Percentiles rank a stretch among this genome's conserved stretches.
These are phyloP conservation scores for Rhexocercosporidium sp. DNA, from an alignment of 2,329 filamentous ascomycete species.

Conservation along the genomic window DNA sequence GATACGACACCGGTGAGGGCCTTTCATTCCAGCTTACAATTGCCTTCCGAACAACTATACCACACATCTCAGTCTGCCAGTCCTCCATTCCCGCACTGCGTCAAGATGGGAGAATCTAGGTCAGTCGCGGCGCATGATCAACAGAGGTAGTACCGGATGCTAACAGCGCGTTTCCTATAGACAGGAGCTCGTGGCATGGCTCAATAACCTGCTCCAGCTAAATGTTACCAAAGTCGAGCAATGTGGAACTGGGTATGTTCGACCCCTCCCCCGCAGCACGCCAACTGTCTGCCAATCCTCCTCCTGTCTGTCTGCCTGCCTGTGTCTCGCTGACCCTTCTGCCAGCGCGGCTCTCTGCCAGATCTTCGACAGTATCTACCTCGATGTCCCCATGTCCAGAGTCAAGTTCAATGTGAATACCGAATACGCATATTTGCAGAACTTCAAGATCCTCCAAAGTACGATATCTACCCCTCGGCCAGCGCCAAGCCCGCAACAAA, in stretches of 20 bases:
- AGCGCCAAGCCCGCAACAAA: conserved; percentile 10
- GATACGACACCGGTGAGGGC: not conserved
- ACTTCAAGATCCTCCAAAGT: conserved; percentile 98
- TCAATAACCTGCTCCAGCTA: conserved; percentile 96
- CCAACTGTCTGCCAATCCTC: conserved; percentile 30
- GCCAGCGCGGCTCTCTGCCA: conserved; percentile 91
- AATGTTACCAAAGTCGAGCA: conserved; percentile 99
- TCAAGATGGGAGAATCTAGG: conserved; percentile 44
- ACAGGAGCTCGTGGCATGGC: conserved; percentile 95
- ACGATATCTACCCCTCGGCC: conserved; percentile 33
- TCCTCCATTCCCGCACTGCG: not conserved
- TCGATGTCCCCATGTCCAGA: conserved; percentile 90
- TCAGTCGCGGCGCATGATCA: conserved; percentile 32
- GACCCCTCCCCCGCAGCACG: conserved; percentile 43
- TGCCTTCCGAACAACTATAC: not conserved
- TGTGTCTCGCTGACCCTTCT: conserved; percentile 18
- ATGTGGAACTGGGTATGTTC: conserved; percentile 90
- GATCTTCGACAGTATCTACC: conserved; percentile 97
- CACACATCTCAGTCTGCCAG: not conserved
- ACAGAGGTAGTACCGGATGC: conserved; percentile 15
- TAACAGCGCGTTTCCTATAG: conserved; percentile 52
- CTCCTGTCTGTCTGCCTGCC: conserved; percentile 19
- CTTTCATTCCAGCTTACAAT: conserved; percentile 6
- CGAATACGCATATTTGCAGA: conserved; percentile 97
- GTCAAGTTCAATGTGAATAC: conserved; percentile 99